Conservation (phyloP, 2,329 filamentous ascomycete genomes). For the Fonsecaea nubica region DNA sequence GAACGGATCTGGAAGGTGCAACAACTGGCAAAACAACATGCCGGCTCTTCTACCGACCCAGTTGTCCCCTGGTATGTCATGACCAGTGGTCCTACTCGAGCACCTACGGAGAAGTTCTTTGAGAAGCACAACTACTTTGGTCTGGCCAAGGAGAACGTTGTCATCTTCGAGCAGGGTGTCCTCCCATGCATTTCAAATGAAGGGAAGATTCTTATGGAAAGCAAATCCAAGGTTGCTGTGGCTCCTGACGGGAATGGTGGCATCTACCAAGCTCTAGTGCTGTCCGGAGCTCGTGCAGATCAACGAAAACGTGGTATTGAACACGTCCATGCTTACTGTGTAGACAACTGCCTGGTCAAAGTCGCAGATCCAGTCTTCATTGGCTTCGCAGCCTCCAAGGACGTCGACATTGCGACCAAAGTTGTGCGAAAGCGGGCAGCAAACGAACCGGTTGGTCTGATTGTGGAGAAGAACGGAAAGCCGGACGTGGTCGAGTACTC, state of each 20-base stretch:
- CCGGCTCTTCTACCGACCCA: slow-evolving; percentile 61
- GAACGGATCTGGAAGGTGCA: slow-evolving; percentile 91
- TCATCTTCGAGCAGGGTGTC: slow-evolving; percentile 96
- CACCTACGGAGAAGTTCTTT: slow-evolving; percentile 93
- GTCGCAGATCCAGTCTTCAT: slow-evolving; percentile 97
- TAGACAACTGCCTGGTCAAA: slow-evolving; percentile 98
- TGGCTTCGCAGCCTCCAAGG: slow-evolving; percentile 84
- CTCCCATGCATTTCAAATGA: slow-evolving; percentile 97
- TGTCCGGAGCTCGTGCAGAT: slow-evolving; percentile 79
- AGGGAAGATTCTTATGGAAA: slow-evolving; percentile 93
- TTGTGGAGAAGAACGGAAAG: slow-evolving; percentile 92
- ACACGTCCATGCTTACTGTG: slow-evolving; percentile 97
- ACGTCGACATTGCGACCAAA: slow-evolving; percentile 97
- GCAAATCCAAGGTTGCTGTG: slow-evolving; percentile 87
- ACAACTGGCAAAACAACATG: slow-evolving; percentile 75
- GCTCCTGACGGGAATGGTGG: slow-evolving; percentile 97
- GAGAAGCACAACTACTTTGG: slow-evolving; percentile 90
- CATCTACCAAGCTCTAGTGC: slow-evolving; percentile 88
- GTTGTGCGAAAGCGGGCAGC: slow-evolving; percentile 98
- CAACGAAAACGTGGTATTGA: slow-evolving; percentile 88
- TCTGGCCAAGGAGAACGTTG: slow-evolving; percentile 80
- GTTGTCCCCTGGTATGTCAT: slow-evolving; percentile 98
- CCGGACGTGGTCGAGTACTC: slow-evolving; percentile 99
- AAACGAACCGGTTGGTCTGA: slow-evolving; percentile 93
- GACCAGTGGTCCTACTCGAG: slow-evolving; percentile 93